Evolutionary conservation across 257 asterid species (phyloP).

Genomic region (Solanum rostratum): DNA sequence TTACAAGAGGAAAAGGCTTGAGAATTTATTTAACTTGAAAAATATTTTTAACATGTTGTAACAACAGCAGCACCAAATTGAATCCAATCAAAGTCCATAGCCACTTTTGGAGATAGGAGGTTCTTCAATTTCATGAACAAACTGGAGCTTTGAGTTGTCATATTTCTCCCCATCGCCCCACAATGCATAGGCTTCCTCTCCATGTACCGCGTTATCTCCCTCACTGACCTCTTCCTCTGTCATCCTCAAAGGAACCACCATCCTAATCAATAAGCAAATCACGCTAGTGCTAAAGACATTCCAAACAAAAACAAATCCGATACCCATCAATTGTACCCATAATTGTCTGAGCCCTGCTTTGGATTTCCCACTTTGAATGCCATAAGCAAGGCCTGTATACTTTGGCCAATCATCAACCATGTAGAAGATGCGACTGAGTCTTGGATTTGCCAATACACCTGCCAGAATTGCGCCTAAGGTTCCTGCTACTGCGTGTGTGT

Average conservation of each 20-base stretch:
- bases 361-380: conserved; percentile 20
- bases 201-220: conserved; percentile 75
- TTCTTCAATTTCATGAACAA: conserved; percentile 27
- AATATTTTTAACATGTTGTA: neutral
- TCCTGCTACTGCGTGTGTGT: conserved; percentile 82
- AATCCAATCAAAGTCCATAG: neutral
- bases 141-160: conserved; percentile 30
- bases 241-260: conserved; percentile 40
- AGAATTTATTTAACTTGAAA: neutral
- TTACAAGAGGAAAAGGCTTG: neutral
- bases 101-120: conserved; percentile 5
- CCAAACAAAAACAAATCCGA: conserved; percentile 21
- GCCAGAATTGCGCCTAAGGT: conserved; percentile 61
- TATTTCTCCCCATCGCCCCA: conserved; percentile 75
- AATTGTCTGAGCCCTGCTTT: conserved; percentile 49
- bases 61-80: neutral
- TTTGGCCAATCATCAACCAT: conserved; percentile 12
- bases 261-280: conserved; percentile 47
- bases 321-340: conserved; percentile 46
- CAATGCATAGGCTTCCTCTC: conserved; percentile 72
- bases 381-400: conserved; percentile 52
- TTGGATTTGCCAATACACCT: conserved; percentile 62
- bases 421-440: conserved; percentile 38
- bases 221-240: conserved; percentile 33
- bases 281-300: conserved; percentile 42